Conservation (phyloP, 2,329 filamentous ascomycete species). For the Sporothrix phasma region DNA sequence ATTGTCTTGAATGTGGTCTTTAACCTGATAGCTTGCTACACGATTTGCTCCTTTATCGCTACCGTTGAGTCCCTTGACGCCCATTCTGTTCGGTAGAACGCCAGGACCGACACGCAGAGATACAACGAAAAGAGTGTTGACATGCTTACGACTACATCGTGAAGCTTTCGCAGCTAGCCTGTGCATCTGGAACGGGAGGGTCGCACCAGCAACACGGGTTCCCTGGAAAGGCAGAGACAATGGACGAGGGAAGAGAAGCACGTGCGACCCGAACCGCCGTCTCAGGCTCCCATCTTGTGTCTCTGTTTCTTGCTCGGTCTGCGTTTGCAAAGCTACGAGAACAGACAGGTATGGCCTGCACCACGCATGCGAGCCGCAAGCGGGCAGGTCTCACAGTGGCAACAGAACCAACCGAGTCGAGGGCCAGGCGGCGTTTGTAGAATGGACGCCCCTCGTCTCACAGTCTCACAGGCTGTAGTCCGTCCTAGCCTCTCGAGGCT, state of each 20-base stretch:
- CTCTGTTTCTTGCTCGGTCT: too few relatives aligned
- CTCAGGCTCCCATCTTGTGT: not conserved
- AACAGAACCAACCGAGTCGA: not conserved
- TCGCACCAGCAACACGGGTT: not conserved
- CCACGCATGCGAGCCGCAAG: not conserved
- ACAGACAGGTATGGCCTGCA: not conserved
- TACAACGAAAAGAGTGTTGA: not conserved
- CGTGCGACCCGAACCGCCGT: not conserved
- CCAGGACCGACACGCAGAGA: not conserved
- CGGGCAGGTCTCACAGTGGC: not conserved
- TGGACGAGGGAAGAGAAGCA: too few relatives aligned
- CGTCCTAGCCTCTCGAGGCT: not conserved
- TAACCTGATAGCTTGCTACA: too few relatives aligned
- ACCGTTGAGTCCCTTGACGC: too few relatives aligned
- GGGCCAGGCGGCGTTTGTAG: too few relatives aligned
- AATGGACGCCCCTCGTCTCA: too few relatives aligned
- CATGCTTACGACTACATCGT: not conserved
- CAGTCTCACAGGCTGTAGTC: not conserved
- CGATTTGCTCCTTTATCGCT: too few relatives aligned
- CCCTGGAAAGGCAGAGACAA: too few relatives aligned
- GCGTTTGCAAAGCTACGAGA: not conserved
- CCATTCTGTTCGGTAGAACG: not conserved
- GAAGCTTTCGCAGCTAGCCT: too few relatives aligned
- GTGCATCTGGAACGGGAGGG: not conserved
- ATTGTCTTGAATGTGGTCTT: too few relatives aligned